phyloP scores from a whole-genome alignment of 108 stramenopile species.

The Stephanodiscus minutulus region DNA sequence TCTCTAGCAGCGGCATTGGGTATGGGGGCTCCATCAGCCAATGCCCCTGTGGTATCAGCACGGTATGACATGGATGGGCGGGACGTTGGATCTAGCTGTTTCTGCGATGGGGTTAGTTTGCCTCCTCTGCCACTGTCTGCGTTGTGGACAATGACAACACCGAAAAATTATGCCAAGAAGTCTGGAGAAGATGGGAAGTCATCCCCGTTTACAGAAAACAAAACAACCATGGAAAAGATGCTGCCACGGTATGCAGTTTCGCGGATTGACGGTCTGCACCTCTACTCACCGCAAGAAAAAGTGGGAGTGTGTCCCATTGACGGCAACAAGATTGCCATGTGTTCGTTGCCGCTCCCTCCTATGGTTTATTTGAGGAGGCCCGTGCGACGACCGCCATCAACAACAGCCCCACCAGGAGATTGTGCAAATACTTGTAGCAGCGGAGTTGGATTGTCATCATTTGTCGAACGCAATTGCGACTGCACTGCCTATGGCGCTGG shows the following conservation, averaged over 20 bases:
- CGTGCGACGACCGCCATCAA: conserved; percentile 12
- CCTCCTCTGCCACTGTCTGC: conserved; percentile 17
- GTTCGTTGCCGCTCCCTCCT: conserved; percentile 65
- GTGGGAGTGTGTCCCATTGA: conserved; percentile 80
- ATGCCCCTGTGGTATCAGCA: conserved; percentile 54
- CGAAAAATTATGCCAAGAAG: not conserved
- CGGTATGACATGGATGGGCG: conserved; percentile 85
- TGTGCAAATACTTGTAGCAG: not conserved
- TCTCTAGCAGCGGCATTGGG: conserved; percentile 30
- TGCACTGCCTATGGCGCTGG: conserved; percentile 23
- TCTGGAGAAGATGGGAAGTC: conserved; percentile 6
- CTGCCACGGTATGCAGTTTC: conserved; percentile 53
- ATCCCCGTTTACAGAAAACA: not conserved
- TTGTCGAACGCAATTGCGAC: not conserved
- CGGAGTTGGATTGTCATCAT: not conserved
- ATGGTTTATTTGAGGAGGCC: conserved; percentile 30
- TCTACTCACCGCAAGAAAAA: conserved; percentile 73
- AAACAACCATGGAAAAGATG: conserved; percentile 11
- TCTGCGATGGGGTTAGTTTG: conserved; percentile 59
- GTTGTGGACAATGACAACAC: not conserved
- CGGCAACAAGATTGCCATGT: conserved; percentile 71
- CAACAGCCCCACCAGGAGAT: not conserved
- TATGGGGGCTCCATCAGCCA: conserved; percentile 15
- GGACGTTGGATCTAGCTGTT: conserved; percentile 49
- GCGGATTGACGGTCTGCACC: conserved; percentile 77